Conservation (phyloP, 2,329 filamentous ascomycete species). For the Botrytis squamosa region DNA sequence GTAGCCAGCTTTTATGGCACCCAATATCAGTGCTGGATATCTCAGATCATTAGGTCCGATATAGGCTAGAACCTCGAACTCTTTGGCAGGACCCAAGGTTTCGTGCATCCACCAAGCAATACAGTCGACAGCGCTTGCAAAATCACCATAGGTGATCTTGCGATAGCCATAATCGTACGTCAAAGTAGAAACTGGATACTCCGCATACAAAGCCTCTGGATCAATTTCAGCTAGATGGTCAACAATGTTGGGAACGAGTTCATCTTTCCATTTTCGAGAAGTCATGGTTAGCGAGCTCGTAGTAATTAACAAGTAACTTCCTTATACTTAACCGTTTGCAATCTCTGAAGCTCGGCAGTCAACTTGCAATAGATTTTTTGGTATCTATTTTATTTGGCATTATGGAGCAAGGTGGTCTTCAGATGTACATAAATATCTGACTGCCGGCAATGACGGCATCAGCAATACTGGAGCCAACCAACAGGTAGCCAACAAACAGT, state of each 20-base stretch:
- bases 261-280: neutral
- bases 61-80: slow-evolving; percentile 45
- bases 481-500: neutral
- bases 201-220: slow-evolving; percentile 1
- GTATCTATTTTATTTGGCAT: neutral
- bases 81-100: slow-evolving; percentile 14
- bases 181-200: slow-evolving; percentile 2
- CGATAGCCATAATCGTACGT: slow-evolving; percentile 17
- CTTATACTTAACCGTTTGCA: neutral
- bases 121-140: slow-evolving; percentile 28
- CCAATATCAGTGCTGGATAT: slow-evolving; percentile 4
- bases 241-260: neutral
- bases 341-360: neutral
- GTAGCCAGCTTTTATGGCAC: slow-evolving; percentile 13
- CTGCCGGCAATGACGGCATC: neutral
- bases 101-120: slow-evolving; percentile 26
- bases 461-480: neutral
- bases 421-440: neutral
- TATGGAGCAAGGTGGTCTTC: neutral
- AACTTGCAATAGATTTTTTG: neutral
- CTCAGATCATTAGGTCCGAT: slow-evolving; percentile 38
- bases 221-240: neutral
- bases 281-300: neutral
- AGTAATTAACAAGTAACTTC: neutral
- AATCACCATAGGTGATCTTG: slow-evolving; percentile 22